Evolutionary conservation across 805 yeast species (phyloP), one percentile per base, ranked within the genome.

Genomic region (Starmera dryadoides): DNA sequence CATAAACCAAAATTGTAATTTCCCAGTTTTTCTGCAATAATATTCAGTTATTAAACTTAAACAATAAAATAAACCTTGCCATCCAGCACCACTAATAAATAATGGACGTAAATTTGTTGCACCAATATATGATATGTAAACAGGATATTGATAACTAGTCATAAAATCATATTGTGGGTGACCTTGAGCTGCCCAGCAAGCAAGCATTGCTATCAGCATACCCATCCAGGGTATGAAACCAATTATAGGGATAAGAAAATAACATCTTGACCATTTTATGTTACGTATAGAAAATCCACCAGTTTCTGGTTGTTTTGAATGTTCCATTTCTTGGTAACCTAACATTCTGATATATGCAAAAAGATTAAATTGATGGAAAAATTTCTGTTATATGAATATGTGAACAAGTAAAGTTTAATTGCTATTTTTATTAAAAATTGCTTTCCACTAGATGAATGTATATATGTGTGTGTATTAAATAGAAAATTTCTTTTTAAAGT

Each of bases 41-140:
- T 73, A 75, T 54, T 86, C 95, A 46, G 78, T 66, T 5, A 75
- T 58, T 23, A 84, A 60, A 1, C 88, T 70, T 29, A 85, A 67
- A 29, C 78, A 76, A 46, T 77, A 85, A 48, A 85, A 78, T 4
- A 85, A 62, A 12, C 88, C 94, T 62, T 87, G 95, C 55, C 79
- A 69, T 0, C 81, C 86, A 2, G 86, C 68, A 50, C 95, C 81
- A 15, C 82, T 63, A 30, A 89, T 86, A 60, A 91, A 91, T 17
- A 89, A 60, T 1, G 95, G 95, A 56, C 88, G 84, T 36, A 87
- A 64, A 48, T 79, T 80, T 9, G 95, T 84, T 9, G 97, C 96
- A 3, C 91, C 96, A 37, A 89, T 75, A 53, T 89, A 86, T 3
- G 95, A 83, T 36, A 91, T 76, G 60, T 83, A 91, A 2, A 86